A percentile compares a stretch with the other conserved stretches of the same genome.
Evolutionary conservation across 148 eudicot species (phyloP).

Genomic region (Cornus florida): DNA sequence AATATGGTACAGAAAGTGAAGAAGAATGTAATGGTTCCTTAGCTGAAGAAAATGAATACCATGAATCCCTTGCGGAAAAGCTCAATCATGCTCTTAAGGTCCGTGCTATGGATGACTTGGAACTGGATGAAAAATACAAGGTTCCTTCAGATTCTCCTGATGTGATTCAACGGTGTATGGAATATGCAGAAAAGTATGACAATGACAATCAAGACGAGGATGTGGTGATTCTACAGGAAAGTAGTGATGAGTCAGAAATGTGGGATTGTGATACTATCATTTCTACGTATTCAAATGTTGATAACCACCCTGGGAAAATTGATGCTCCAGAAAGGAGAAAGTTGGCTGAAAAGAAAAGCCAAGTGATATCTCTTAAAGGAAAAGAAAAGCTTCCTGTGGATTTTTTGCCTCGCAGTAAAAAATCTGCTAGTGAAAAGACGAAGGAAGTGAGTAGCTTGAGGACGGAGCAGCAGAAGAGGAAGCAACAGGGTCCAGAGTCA

Average conservation of each 20-base stretch:
- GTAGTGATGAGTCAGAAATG: slow-evolving; percentile 82
- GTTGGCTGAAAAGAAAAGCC: slow-evolving; percentile 41
- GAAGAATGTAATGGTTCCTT: slow-evolving; percentile 39
- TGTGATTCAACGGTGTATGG: slow-evolving; percentile 48
- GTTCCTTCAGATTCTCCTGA: slow-evolving; percentile 56
- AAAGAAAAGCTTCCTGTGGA: slow-evolving; percentile 77
- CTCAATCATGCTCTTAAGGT: slow-evolving; percentile 50
- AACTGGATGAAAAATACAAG: slow-evolving; percentile 39
- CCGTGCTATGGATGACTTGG: slow-evolving; percentile 36
- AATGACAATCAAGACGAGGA: slow-evolving; percentile 48
- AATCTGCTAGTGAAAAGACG: slow-evolving; percentile 39
- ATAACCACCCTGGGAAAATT: slow-evolving; percentile 92
- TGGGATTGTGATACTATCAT: slow-evolving; percentile 96
- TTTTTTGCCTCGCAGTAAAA: slow-evolving; percentile 63
- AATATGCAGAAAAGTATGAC: slow-evolving; percentile 76
- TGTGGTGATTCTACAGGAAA: slow-evolving; percentile 58
- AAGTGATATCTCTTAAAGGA: slow-evolving; percentile 71
- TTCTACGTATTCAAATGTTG: slow-evolving; percentile 88
- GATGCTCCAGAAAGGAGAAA: slow-evolving; percentile 63
- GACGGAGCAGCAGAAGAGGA: slow-evolving; percentile 49
- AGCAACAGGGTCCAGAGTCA: slow-evolving; percentile 70
- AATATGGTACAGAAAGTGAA: slow-evolving; percentile 72
- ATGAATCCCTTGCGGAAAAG: slow-evolving; percentile 57
- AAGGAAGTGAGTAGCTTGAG: slow-evolving; percentile 36
- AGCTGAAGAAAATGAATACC: slow-evolving; percentile 43